Base-by-base conservation (phyloP, 2,329 filamentous ascomycete species). In the Microcyclosporella mali region DNA sequence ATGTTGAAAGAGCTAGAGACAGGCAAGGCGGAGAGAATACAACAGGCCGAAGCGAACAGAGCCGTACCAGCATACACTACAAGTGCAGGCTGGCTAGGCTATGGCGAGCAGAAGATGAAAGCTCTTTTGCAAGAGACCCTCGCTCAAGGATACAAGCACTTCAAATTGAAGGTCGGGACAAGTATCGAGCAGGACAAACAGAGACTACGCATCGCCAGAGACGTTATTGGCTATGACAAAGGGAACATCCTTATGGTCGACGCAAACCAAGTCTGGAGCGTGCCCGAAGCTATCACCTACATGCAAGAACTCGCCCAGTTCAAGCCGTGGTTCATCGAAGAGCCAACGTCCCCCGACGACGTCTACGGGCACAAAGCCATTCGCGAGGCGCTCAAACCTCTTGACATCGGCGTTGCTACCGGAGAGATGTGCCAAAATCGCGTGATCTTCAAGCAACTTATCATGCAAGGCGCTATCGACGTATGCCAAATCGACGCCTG, bases 401-500 rank as follows among this genome's bases (percentile, higher is more conserved):
- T 80, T 60, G 78, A 78, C 44, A 87, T 95, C 56, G 86, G 86
- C 45, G 88, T 94, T 4, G 88, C 88, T 6, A 94, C 88, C 0
- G 88, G 88, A 50, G 88, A 95, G 70, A 94, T 94, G 87, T 92
- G 87, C 70, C 88, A 94, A 71, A 95, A 94, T 72, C 81, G 88
- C 30, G 85, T 94, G 52, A 79, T 94, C 58, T 94, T 94, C 78
- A 95, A 94, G 75, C 88, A 95, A 68, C 78, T 94, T 47, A 77
- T 95, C 39, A 78, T 82, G 62, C 73, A 79, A 2, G 84, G 84
- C 38, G 86, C 88, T 47, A 86, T 94, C 56, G 88, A 92, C 59
- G 80, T 94, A 15, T 88, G 87, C 63, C 88, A 95, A 67, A 85
- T 92, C 56, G 88, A 95, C 58, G 88, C 88, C 2, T 94, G 88